Conservation (phyloP, 1,284 basidiomycete species). For the Naganishia sp. region DNA sequence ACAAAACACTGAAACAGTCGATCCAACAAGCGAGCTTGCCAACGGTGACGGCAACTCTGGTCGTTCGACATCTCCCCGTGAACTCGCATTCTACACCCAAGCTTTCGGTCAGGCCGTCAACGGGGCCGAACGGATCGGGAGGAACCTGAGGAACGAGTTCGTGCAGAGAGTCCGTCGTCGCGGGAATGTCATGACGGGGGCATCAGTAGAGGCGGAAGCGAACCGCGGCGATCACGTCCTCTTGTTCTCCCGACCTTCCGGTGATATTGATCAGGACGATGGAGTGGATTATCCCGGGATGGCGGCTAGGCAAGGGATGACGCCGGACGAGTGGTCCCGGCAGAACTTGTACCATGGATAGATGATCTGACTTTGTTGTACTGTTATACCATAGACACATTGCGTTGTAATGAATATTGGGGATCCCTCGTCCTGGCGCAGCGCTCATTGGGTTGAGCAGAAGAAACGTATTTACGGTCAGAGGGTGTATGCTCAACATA, state of each 20-base stretch:
- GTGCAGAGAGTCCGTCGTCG: slow-evolving; percentile 6
- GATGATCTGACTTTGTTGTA: slow-evolving; percentile 7
- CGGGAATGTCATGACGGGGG: slow-evolving; percentile 11
- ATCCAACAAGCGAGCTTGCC: slow-evolving; percentile 18
- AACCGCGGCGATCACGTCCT: slow-evolving; percentile 17
- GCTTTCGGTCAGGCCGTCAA: slow-evolving; percentile 24
- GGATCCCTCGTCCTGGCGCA: not conserved
- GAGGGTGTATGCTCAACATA: too few species aligned
- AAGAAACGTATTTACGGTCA: too few species aligned
- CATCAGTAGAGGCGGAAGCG: slow-evolving; percentile 6
- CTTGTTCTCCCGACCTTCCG: slow-evolving; percentile 16
- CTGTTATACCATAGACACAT: not conserved
- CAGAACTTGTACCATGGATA: slow-evolving; percentile 32
- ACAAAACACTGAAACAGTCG: slow-evolving; percentile 28
- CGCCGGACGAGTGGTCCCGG: slow-evolving; percentile 31
- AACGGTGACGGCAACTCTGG: slow-evolving; percentile 1
- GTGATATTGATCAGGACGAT: slow-evolving; percentile 30
- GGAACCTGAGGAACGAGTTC: slow-evolving; percentile 12
- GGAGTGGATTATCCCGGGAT: slow-evolving; percentile 29
- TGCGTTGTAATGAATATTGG: slow-evolving; percentile 12
- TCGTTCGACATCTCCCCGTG: slow-evolving; percentile 12
- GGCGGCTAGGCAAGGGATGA: slow-evolving; percentile 30
- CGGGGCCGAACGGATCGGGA: slow-evolving; percentile 14
- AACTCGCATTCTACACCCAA: slow-evolving; percentile 25
- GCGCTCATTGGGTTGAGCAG: too few species aligned